Percentiles rank a stretch among this genome's conserved stretches.
These are phyloP conservation scores for Pseudozyma pruni DNA, from an alignment of 1,284 basidiomycete genomes.

Conservation along the genomic window DNA sequence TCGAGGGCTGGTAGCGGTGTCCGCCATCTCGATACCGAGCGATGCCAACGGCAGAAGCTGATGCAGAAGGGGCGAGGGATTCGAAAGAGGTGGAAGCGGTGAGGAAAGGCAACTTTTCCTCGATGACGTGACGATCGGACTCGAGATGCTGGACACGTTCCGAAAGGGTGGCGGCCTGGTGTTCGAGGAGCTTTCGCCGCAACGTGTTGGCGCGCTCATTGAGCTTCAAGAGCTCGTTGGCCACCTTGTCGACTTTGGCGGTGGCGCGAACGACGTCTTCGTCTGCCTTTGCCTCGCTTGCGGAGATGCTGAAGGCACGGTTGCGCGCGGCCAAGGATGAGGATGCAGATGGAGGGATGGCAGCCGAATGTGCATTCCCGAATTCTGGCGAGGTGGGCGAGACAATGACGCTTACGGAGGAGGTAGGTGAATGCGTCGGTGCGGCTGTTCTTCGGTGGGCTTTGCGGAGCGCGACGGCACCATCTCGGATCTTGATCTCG, in stretches of 20 bases:
- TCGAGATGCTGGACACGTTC: conserved; percentile 50
- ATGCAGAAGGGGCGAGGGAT: conserved; percentile 42
- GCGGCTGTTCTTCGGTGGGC: conserved; percentile 46
- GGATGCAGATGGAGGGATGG: conserved; percentile 2
- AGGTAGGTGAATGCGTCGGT: conserved; percentile 23
- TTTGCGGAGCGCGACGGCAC: conserved; percentile 55
- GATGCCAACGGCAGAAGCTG: conserved; percentile 34
- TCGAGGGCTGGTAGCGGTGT: conserved; percentile 12
- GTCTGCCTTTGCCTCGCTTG: conserved; percentile 53
- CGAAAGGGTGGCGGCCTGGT: conserved; percentile 53
- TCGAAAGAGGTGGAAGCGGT: conserved; percentile 37
- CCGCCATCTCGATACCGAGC: conserved; percentile 15
- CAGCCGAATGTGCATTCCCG: neutral
- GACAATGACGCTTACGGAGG: conserved; percentile 12
- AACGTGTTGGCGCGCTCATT: conserved; percentile 38
- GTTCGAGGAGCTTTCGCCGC: conserved; percentile 51
- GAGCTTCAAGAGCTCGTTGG: conserved; percentile 48
- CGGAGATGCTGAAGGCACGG: conserved; percentile 34
- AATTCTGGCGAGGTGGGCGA: conserved; percentile 28
- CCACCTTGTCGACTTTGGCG: conserved; percentile 52
- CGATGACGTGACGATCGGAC: conserved; percentile 32
- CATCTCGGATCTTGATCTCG: conserved; percentile 55
- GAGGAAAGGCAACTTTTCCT: conserved; percentile 38
- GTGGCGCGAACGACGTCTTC: conserved; percentile 43
- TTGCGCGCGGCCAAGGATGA: conserved; percentile 30